Evolutionary conservation across 176 grass and related monocot species (phyloP).

Genomic region (Ensete glaucum): DNA sequence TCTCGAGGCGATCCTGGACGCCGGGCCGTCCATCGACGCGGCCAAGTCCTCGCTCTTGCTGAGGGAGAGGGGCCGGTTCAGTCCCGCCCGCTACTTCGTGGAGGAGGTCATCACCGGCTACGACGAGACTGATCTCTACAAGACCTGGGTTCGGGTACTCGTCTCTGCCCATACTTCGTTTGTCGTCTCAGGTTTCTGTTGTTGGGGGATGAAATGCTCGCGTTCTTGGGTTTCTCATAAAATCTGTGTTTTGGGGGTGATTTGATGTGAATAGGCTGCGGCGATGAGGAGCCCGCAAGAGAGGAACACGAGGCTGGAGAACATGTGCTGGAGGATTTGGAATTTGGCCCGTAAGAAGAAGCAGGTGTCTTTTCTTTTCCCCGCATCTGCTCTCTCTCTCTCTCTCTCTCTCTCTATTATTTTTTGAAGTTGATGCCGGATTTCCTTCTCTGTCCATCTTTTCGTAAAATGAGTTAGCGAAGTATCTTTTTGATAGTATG

Average conservation of each 20-base stretch:
- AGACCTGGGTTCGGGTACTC: slow-evolving; percentile 48
- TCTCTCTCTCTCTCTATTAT: neutral
- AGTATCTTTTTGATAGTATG: too few relatives aligned
- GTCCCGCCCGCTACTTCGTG: slow-evolving; percentile 45
- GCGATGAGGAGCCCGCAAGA: slow-evolving; percentile 17
- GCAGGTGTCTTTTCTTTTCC: slow-evolving; percentile 16
- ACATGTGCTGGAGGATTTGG: slow-evolving; percentile 30
- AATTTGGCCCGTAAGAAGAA: slow-evolving; percentile 23
- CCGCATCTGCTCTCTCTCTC: neutral
- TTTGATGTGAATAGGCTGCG: neutral
- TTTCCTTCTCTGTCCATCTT: neutral
- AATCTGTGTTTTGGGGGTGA: neutral
- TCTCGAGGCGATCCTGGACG: slow-evolving; percentile 49
- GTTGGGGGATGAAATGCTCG: neutral
- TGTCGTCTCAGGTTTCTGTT: neutral
- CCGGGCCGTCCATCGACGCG: slow-evolving; percentile 25
- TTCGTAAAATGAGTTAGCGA: too few relatives aligned
- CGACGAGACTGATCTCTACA: slow-evolving; percentile 56
- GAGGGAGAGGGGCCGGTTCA: slow-evolving; percentile 41
- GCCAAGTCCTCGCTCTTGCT: slow-evolving; percentile 38
- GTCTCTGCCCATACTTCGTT: neutral
- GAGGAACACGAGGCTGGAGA: slow-evolving; percentile 24
- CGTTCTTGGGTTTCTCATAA: neutral
- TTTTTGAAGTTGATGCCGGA: neutral
- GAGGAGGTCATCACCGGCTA: slow-evolving; percentile 53